Evolutionary conservation across 331 rosid species (phyloP), one percentile per base, ranked within the genome.

Genomic region (Rosa hybrid): DNA sequence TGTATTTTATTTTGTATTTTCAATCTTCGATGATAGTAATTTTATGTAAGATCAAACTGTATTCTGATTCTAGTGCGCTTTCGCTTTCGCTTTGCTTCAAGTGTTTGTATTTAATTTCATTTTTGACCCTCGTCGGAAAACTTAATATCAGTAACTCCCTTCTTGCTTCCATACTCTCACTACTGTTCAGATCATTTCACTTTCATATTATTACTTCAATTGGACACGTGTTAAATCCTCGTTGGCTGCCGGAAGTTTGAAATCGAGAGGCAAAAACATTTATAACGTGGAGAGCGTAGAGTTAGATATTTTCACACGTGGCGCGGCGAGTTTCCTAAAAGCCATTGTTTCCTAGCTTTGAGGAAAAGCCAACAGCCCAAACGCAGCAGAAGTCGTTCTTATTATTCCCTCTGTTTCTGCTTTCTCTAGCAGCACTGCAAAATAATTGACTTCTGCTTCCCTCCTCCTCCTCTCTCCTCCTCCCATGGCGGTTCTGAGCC

Each of bases 401-500:
- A 51, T 18, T 14, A 53, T 53, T 53, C 60, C 11, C 13, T 59
- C 79, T 23, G 9, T 8, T 17, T 71, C 77, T 69, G 70, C 71
- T 70, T 63, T 42, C 77, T 45, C 46, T 16, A 63, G 70, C 76
- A 51, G 25, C 76, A 44, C n/a, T 50, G 12, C 65, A 1, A 21
- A 12, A 42, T 2, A 21, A 25, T 74, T 51, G 65, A 48, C 76
- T 53, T 68, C 46, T 3, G 18, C 25, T 12, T 56, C 27, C 17
- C 39, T 25, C 39, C 41, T 9, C 46, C 23, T 18, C 21, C 48
- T 41, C 49, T 17, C 41, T 9, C 46, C 23, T 18, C 21, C 48
- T 41, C 49, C 48, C 68, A 86, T 86, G 89, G 83, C 81, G 81
- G 83, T 71, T 48, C 14, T 76, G 74, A n/a, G 10, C 71, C 84